Base-by-base conservation (phyloP, 2,329 filamentous ascomycete species). In the Drechslerella coelobrocha region DNA sequence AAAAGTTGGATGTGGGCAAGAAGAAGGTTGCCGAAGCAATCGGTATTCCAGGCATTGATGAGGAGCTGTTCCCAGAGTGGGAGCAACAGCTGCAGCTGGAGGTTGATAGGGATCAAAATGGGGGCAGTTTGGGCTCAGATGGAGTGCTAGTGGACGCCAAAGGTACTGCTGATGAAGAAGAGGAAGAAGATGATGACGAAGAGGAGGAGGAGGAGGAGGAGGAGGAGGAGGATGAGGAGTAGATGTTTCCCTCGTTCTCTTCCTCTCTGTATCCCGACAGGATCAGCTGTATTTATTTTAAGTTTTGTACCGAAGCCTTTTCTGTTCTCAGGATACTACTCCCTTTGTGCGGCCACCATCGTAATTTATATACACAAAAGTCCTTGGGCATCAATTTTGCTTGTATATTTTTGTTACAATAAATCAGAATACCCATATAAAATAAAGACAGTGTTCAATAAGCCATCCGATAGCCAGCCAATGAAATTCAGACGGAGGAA, bases 61-160 rank as follows among this genome's bases (percentile, higher is more conserved):
- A 89, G 41, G 92, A 96, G 1, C 84, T 99, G 75, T 99, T 99
- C 81, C 93, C 93, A 0, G 91, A 97, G 77, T 99, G 94, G 94
- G 90, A 96, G 2, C 89, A 94, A 79, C 97, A 91, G 82, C 78
- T 97, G 75, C 84, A 85, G 77, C 78, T 96, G 72, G 94, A 97
- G 81, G 85, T 84, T 68, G 88, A 92, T 75, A 60, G 69, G 89
- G 60, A 72, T 45, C 68, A 72, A 17, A 57, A 52, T n/a, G 55
- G 66, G 2, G 66, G 68, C 10, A 72, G 68, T 12, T 7, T 63
- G 37, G 89, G 2, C 83, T 82, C 2, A 77, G 80, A 73, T 65
- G 79, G 74, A 73, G 81, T 76, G 75, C 77, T 62, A 74, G 78
- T 69, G 76, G 77, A 77, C 68, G 78, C 77, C 73, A 76, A 80